Evolutionary conservation across 352 stramenopile genomes (phyloP), one percentile per base, ranked within the genome.

Genomic region (Globisporangium nunn): DNA sequence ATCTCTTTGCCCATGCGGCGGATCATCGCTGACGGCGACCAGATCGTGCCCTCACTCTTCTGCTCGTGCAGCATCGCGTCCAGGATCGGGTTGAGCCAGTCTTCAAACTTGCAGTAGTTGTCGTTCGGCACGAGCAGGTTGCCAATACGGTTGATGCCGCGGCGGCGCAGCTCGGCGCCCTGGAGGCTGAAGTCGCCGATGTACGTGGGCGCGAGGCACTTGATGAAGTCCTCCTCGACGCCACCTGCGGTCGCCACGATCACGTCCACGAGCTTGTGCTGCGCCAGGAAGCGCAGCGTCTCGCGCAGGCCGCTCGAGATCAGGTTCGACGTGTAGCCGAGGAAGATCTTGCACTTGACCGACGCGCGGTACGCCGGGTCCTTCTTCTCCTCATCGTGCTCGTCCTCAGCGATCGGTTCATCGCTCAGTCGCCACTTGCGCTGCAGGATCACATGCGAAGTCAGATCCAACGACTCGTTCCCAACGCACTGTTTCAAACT

Each of bases 71-170:
- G 86, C 97, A 99, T 99, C 31, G 83, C 85, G 62, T 97, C 80
- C 63, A 99, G 82, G 63, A 99, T 95, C 0, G 98, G 98, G 52
- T 85, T 86, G 35, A 98, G 85, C 87, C 89, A 98, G 71, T 98
- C 95, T 56, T 98, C 95, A 63, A 98, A 98, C 68, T 96, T 91
- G 81, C 97, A 99, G 81, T 99, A 99, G 69, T 99, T 99, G 72
- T 98, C 92, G 68, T 99, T 99, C 1, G 97, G 97, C 37, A 99
- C 95, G n/a, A 99, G 73, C 40, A 99, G 75, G 79, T 99, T 99
- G 43, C 97, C 98, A 68, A 99, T 99, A 62, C 97, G 88, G 75
- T 99, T 99, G 62, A 99, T 95, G 48, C 97, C 98, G 54, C 98
- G 97, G 61, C 88, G 87, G 17, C 96, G 85, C 55, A 99, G 73